Evolutionary conservation across 1,284 basidiomycete genomes (phyloP).

Genomic region (Austroboletus novae-zelandiae): DNA sequence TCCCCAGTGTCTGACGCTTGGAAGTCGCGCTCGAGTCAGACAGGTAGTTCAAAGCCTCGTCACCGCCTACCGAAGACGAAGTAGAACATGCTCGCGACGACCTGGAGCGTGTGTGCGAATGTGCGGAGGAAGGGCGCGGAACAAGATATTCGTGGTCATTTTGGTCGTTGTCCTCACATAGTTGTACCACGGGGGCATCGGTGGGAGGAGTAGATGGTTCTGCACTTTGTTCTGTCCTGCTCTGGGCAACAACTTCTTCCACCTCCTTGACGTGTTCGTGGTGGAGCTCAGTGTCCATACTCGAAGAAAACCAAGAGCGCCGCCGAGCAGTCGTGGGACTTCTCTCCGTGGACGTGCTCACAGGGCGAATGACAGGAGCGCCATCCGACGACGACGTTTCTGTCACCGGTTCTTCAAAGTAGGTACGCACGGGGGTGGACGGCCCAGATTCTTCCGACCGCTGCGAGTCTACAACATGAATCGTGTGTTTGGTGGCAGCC

Average conservation of each 20-base stretch:
- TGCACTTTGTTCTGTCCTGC: constrained; percentile 14
- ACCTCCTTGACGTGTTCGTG: constrained; percentile 26
- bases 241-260: constrained; percentile 20
- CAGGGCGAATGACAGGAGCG: constrained; percentile 16
- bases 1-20: constrained; percentile 30
- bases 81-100: constrained; percentile 28
- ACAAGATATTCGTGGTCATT: constrained; percentile 18
- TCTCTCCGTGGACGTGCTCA: constrained; percentile 14
- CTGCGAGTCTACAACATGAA: neutral
- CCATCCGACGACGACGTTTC: constrained; percentile 14
- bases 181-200: constrained; percentile 23
- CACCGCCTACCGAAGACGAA: constrained; percentile 32
- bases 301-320: constrained; percentile 40
- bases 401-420: constrained; percentile 27
- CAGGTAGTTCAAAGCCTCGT: constrained; percentile 22
- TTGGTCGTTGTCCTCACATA: constrained; percentile 19
- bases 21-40: constrained; percentile 31
- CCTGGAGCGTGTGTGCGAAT: constrained; percentile 20
- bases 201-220: constrained; percentile 24
- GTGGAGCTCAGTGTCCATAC: constrained; percentile 25
- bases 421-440: constrained; percentile 27
- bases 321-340: constrained; percentile 25
- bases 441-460: constrained; percentile 20
- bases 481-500: neutral
- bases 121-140: constrained; percentile 22